Base-by-base conservation (phyloP, 2,329 filamentous ascomycete species). In the Akanthomyces muscarius region DNA sequence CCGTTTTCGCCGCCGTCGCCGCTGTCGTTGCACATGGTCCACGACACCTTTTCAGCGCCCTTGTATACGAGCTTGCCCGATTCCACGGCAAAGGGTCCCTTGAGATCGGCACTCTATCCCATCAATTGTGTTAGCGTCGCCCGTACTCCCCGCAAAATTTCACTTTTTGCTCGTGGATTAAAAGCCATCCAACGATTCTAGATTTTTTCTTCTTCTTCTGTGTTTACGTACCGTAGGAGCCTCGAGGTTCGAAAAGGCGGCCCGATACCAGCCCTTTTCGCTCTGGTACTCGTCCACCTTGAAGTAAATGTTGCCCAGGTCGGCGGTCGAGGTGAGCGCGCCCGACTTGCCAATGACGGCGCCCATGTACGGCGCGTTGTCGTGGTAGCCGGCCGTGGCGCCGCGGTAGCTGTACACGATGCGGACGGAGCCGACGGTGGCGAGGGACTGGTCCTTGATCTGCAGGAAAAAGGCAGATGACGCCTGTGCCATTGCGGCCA, bases 341-440 rank as follows among this genome's bases (percentile, higher is more conserved):
- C 61, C 61, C 1, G 61, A 51, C 30, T 55, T 18, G 45, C 38
- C 25, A 10, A 63, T 14, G 18, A 44, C 50, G 16, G 47, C 61
- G 41, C 61, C 61, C 61, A 63, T 57, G 61, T 63, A 63, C 16
- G 61, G 61, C 30, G 61, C 61, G 7, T 63, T 53, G 23, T 16
- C 42, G 21, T 45, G 52, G 41, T 50, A 51, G 23, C 61, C 61
- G 21, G 61, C 61, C 28, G 61, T 56, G 52, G 51, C 61, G 33
- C 61, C 61, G 52, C 54, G 53, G 38, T 63, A 57, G 52, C 61
- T 54, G 45, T 63, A 63, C 6, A 52, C 45, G 30, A 63, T 28
- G 42, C 61, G 61, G 44, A 63, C 61, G 44, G 54, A 47, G 45
- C 45, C 53, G 30, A 63, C 53, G 30, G 14, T 33, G 38, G 61